Conservation (phyloP, 2,329 filamentous ascomycete species). For the Colletotrichum sp. region DNA sequence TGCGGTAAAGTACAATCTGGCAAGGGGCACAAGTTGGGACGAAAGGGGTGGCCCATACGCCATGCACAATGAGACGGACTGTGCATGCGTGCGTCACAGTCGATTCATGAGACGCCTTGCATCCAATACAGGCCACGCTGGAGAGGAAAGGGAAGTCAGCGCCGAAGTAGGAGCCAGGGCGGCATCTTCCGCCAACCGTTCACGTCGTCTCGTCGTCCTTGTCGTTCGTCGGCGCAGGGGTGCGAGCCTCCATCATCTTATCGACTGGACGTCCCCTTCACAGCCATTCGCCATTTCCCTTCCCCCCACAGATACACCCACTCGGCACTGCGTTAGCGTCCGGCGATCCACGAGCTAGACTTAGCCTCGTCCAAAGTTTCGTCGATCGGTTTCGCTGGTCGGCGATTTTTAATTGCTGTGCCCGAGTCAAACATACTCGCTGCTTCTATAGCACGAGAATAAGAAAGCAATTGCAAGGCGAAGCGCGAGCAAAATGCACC, state of each 20-base stretch:
- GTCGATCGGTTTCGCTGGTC: slow-evolving; percentile 5
- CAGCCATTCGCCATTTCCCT: neutral
- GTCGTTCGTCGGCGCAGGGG: slow-evolving; percentile 5
- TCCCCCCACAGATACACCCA: slow-evolving; percentile 7
- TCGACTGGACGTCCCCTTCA: neutral
- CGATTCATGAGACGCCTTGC: slow-evolving; percentile 3
- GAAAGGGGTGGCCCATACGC: neutral
- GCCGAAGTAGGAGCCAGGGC: neutral
- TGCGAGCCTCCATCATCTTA: neutral
- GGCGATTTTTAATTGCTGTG: neutral
- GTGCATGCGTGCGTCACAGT: slow-evolving; percentile 9
- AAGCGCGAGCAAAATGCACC: neutral
- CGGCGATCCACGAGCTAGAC: slow-evolving; percentile 13
- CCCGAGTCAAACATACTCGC: neutral
- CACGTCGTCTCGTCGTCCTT: slow-evolving; percentile 13
- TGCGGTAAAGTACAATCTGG: neutral
- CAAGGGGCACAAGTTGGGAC: slow-evolving; percentile 8
- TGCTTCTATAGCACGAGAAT: neutral
- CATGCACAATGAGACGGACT: slow-evolving; percentile 14
- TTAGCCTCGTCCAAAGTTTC: slow-evolving; percentile 1
- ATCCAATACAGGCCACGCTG: neutral
- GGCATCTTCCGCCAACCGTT: slow-evolving; percentile 9
- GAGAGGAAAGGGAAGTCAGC: neutral
- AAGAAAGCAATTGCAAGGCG: neutral
- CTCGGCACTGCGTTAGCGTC: slow-evolving; percentile 8